phyloP scores from a whole-genome alignment of 2,329 filamentous ascomycete species.

The Sporothrix pseudoabietina region DNA sequence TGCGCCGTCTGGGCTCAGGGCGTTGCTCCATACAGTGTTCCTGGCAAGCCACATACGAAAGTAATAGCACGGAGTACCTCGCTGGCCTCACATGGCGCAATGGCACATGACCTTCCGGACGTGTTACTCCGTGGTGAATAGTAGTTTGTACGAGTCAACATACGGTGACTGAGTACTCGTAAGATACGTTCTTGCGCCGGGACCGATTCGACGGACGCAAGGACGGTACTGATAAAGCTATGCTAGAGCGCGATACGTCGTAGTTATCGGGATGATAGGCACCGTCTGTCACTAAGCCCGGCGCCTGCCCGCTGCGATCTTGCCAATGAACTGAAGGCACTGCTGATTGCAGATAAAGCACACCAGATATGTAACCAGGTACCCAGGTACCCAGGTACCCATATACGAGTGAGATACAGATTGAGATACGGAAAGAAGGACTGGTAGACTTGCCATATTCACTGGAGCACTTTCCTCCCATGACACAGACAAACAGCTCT shows the following conservation, averaged over 20 bases:
- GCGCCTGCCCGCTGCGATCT: not conserved
- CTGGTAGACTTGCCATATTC: not conserved
- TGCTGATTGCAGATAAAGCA: slow-evolving; percentile 17
- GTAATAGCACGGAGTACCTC: not conserved
- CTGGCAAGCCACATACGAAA: no score
- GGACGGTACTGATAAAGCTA: slow-evolving; percentile 11
- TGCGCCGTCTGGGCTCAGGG: slow-evolving; percentile 9
- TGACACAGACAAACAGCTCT: slow-evolving; percentile 18
- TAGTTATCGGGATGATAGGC: slow-evolving; percentile 5
- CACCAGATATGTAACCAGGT: not conserved
- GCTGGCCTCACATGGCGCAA: slow-evolving; percentile 26
- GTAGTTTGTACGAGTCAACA: not conserved
- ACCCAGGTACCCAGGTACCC: not conserved
- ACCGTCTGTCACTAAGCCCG: not conserved
- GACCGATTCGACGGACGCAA: not conserved
- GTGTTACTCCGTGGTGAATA: not conserved
- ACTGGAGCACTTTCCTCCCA: not conserved
- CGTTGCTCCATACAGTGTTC: slow-evolving; percentile 12
- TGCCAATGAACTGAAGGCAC: not conserved
- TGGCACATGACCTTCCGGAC: slow-evolving; percentile 23
- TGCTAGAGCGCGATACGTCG: not conserved
- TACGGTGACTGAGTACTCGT: not conserved
- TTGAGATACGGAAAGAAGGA: not conserved
- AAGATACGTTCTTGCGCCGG: not conserved
- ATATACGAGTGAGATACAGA: not conserved